These are phyloP conservation scores for Luzula sylvatica DNA, from an alignment of 176 grass and related monocot species.

Conservation along the genomic window DNA sequence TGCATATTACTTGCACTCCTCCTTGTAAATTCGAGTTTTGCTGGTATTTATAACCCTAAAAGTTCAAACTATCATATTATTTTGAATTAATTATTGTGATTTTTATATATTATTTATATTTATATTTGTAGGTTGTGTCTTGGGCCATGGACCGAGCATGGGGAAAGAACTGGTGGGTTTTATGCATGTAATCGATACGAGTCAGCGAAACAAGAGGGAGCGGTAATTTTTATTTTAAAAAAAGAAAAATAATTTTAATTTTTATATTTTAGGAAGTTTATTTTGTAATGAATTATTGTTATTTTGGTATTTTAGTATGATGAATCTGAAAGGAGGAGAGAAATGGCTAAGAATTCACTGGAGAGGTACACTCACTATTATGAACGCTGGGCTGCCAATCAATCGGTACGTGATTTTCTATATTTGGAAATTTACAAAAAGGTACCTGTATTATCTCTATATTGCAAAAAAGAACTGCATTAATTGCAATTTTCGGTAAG, in stretches of 20 bases:
- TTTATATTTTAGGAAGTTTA: background rate
- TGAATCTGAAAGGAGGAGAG: constrained; percentile 99
- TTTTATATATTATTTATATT: constrained; percentile 13
- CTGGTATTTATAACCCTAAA: constrained; percentile 49
- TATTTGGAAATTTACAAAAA: background rate
- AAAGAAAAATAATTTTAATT: background rate
- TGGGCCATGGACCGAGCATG: constrained; percentile 96
- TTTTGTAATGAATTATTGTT: constrained; percentile 12
- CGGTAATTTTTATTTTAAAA: constrained; percentile 39
- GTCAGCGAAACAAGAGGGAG: constrained; percentile 96
- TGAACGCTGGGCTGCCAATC: constrained; percentile 99
- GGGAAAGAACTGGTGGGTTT: constrained; percentile 96
- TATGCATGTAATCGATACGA: constrained; percentile 99
- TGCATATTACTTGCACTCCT: constrained; percentile 98
- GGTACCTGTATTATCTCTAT: too few relatives aligned
- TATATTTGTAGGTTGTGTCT: constrained; percentile 70
- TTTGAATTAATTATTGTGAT: background rate
- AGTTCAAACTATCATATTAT: constrained; percentile 14
- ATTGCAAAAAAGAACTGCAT: too few relatives aligned
- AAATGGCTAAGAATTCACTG: constrained; percentile 99
- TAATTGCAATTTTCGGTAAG: too few relatives aligned
- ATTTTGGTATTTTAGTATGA: constrained; percentile 60
- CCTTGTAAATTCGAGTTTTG: constrained; percentile 99
- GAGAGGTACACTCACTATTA: constrained; percentile 99
- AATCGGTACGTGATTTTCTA: constrained; percentile 57